Evolutionary conservation across 768 basidiomycete species (phyloP), one percentile per base, ranked within the genome.

Genomic region (Ramaria sp.): DNA sequence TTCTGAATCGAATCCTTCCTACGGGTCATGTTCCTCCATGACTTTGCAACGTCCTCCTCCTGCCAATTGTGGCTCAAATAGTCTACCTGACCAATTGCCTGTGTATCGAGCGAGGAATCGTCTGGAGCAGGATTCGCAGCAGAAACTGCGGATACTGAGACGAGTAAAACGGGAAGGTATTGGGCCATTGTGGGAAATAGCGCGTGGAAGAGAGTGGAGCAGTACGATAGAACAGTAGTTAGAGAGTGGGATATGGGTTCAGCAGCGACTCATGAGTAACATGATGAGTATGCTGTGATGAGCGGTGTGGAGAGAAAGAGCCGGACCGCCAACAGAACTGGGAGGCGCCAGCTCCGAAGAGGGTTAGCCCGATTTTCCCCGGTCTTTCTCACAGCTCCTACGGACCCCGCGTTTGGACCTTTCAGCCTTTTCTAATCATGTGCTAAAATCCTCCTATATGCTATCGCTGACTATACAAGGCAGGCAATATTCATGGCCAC

Each of bases 1-100:
- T 99, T 98, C 6, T 91, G 83, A 66, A 99, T 96, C 72, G 92
- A 95, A 68, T 95, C 88, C 81, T 98, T 99, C 77, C 93, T 91
- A 56, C 90, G 80, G 48, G 95, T 98, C 92, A 97, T 98, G 68
- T 84, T 91, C 62, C 94, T 79, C 95, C 95, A 99, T n/a, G 86
- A 89, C 55, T 88, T 84, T 91, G 92, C 96, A 11, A 98, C 91
- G 69, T 99, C 95, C 70, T 97, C 95, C 70, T 99, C 95, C 63
- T 84, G 78, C 95, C 95, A 99, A 54, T 96, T 81, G 69, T 98
- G 93, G 41, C 89, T 93, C 63, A 99, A 86, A 71, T 99, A 99
- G 79, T 99, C 95, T 66, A 99, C 95, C 75, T 95, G 94, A 52
- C 88, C 91, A 41, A 83, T 82, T 24, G 95, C 89, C 13, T 87